Conservation (phyloP, 2,329 filamentous ascomycete species). For the Botrytis fragariae region DNA sequence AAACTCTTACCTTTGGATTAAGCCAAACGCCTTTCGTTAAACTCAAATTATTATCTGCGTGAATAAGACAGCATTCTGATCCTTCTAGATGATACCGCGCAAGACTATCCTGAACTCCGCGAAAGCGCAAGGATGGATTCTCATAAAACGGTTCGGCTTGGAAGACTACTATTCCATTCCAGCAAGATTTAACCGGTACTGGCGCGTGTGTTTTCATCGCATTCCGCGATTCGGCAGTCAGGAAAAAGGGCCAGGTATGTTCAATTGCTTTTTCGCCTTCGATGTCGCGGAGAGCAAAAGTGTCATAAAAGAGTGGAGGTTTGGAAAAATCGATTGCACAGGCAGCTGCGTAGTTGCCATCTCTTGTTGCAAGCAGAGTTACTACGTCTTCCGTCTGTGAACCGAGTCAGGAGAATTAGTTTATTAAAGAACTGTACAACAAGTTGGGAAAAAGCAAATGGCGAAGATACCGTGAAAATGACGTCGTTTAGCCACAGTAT, state of each 20-base stretch:
- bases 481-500: constrained; percentile 64
- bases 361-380: constrained; percentile 54
- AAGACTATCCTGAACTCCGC: constrained; percentile 62
- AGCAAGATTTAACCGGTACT: constrained; percentile 54
- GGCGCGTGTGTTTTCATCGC: constrained; percentile 51
- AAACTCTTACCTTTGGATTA: constrained; percentile 68
- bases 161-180: constrained; percentile 56
- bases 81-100: constrained; percentile 64
- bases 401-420: not conserved
- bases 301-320: constrained; percentile 48
- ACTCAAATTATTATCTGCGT: constrained; percentile 59
- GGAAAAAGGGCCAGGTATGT: constrained; percentile 60
- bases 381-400: constrained; percentile 53
- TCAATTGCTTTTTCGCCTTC: constrained; percentile 51
- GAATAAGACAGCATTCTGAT: constrained; percentile 77
- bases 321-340: constrained; percentile 60
- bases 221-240: constrained; percentile 48
- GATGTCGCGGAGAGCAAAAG: constrained; percentile 58
- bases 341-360: constrained; percentile 58
- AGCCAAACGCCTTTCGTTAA: constrained; percentile 56
- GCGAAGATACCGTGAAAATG: constrained; percentile 51
- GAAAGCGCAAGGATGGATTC: constrained; percentile 51
- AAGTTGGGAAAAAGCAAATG: not conserved
- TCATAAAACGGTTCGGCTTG: constrained; percentile 54
- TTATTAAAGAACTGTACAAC: not conserved